Percentiles rank a stretch among this genome's conserved stretches.
These are phyloP conservation scores for Plasmodium berghei DNA, from an alignment of 169 alveolate species.

Conservation along the genomic window DNA sequence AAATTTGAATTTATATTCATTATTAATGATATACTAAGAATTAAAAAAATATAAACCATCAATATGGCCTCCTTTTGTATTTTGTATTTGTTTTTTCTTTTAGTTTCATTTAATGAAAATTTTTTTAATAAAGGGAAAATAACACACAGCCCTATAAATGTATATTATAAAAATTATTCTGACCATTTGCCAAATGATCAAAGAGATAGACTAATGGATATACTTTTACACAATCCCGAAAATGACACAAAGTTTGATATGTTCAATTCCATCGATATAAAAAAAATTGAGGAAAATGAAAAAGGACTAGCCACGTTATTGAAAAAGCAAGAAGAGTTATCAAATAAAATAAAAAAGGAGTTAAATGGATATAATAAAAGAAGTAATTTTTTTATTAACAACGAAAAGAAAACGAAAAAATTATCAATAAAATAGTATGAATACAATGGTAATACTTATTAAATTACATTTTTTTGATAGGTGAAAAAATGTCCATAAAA, in stretches of 20 bases:
- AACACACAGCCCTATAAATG: conserved; percentile 48
- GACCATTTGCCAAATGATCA: conserved; percentile 21
- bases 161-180: conserved; percentile 60
- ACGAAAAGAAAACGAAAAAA: neutral
- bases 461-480: conserved; percentile 6
- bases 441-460: neutral
- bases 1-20: no score
- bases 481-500: conserved; percentile 26
- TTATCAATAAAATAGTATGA: neutral
- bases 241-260: neutral
- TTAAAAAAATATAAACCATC: no score
- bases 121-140: conserved; percentile 8
- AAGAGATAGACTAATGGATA: conserved; percentile 45
- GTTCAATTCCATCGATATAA: conserved; percentile 10
- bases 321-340: conserved; percentile 24
- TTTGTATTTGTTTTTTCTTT: conserved; percentile 11
- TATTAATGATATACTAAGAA: no score
- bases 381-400: conserved; percentile 1
- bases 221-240: conserved; percentile 5
- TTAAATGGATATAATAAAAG: conserved; percentile 29
- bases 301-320: conserved; percentile 12
- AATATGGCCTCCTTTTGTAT: conserved; percentile 1
- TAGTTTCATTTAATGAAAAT: conserved; percentile 16
- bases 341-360: conserved; percentile 19
- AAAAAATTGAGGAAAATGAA: conserved; percentile 34